Base-by-base conservation (phyloP, 306 rosid species). In the Lathyrus tuberosus region DNA sequence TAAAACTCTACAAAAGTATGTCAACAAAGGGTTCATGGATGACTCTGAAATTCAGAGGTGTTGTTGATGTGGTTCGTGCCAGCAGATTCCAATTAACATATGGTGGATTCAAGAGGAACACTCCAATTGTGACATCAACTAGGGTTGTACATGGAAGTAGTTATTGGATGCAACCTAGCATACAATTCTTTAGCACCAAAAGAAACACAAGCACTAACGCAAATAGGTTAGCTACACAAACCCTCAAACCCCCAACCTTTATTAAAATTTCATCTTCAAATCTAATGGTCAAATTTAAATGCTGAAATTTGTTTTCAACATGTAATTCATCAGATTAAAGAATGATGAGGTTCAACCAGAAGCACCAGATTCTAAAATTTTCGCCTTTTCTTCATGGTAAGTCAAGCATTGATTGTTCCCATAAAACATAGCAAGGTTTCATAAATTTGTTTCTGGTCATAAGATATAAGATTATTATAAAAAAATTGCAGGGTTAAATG, bases 401-500 rank as follows among this genome's bases (percentile, higher is more conserved):
- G 22, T 54, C 33, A 28, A 17, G 18, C 31, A 40, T 47, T 10
- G 15, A 46, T 46, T n/a, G 1, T 13, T 52, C n/a, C 20, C 2
- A 18, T 4, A 6, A 20, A 1, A 10, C 8, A 4, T 20, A 53
- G 15, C 15, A 9, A 56, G 6, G 14, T 12, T 54, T 54, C 35
- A 11, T 35, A 12, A n/a, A 54, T 24, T 13, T 24, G 58, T 18
- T 54, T 54, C 8, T 24, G 4, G 10, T 26, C 16, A 2, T 6
- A 35, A 35, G 10, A 35, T 7, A 9, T 37, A 37, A 53, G 4
- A 11, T 1, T 1, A 11, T 41, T 18, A 40, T n/a, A 63, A 38
- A 82, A 16, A 16, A 22, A 35, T 35, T 82, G 83, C 76, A 78
- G 86, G 83, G 33, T 78, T 54, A 78, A 66, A 78, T 82, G 86